Percentiles rank a stretch among this genome's conserved stretches.
Conservation (phyloP, 2,329 filamentous ascomycete genomes). For the Tolypocladium album region DNA sequence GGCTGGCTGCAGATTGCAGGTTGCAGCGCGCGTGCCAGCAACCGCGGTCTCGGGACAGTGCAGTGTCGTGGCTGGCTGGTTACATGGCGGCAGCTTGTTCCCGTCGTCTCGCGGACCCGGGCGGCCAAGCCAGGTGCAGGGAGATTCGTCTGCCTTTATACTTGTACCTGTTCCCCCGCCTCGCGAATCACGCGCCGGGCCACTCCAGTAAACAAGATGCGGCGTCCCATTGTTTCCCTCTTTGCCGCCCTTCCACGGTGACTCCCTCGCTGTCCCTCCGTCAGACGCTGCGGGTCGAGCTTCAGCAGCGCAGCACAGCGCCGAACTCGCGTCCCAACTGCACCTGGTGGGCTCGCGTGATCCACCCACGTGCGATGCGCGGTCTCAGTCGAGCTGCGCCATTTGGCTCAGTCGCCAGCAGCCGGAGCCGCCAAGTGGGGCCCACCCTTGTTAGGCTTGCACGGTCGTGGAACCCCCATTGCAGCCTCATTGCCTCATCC, state of each 20-base stretch:
- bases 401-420: background rate
- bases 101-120: background rate
- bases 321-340: constrained; percentile 2
- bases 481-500: constrained; percentile 8
- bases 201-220: background rate
- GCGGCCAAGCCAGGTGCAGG: background rate
- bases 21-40: background rate
- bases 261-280: background rate
- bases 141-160: background rate
- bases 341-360: constrained; percentile 3
- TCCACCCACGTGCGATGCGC: constrained; percentile 12
- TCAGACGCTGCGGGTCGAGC: background rate
- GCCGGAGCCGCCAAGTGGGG: constrained; percentile 5
- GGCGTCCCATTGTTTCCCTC: background rate
- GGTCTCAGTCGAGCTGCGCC: constrained; percentile 3
- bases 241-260: background rate
- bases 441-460: constrained; percentile 3
- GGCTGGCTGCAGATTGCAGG: background rate
- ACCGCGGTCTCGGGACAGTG: background rate
- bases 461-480: background rate
- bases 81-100: background rate
- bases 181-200: background rate
- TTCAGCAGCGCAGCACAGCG: background rate
- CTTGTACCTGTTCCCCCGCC: background rate
- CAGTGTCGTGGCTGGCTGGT: background rate